These are phyloP conservation scores for Streptanthus diversifolius DNA, from an alignment of 345 rosid genomes.

Conservation along the genomic window DNA sequence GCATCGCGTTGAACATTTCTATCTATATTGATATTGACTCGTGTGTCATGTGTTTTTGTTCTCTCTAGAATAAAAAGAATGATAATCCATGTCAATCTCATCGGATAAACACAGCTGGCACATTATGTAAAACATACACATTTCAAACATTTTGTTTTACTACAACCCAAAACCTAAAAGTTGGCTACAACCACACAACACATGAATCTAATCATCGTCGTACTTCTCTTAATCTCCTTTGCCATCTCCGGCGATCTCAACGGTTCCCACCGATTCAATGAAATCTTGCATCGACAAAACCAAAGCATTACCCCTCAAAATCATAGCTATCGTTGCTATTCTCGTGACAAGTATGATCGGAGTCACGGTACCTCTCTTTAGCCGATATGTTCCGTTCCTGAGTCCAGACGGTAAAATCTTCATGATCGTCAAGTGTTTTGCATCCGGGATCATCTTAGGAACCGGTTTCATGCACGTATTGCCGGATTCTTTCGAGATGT, in stretches of 20 bases:
- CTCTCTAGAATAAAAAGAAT: background rate
- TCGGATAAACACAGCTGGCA: background rate
- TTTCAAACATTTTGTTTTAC: background rate
- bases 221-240: conserved; percentile 15
- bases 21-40: background rate
- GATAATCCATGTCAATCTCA: background rate
- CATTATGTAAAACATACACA: background rate
- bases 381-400: conserved; percentile 48
- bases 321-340: conserved; percentile 53
- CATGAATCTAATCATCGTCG: conserved; percentile 21
- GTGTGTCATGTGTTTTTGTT: conserved; percentile 19
- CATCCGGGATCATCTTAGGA: conserved; percentile 71
- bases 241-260: conserved; percentile 25
- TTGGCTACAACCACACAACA: conserved; percentile 13
- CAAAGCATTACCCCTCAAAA: conserved; percentile 49
- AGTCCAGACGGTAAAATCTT: conserved; percentile 50
- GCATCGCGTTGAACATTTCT: background rate
- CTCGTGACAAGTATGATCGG: conserved; percentile 61
- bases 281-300: conserved; percentile 45
- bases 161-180: background rate
- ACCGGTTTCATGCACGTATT: conserved; percentile 85
- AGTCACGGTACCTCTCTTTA: conserved; percentile 50
- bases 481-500: conserved; percentile 84
- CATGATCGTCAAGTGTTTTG: conserved; percentile 59
- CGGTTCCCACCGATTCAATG: conserved; percentile 21